A percentile compares a stretch with the other conserved stretches of the same genome.
Evolutionary conservation across 305 asterid species (phyloP).

Genomic region (Solanum aculeatissimum): DNA sequence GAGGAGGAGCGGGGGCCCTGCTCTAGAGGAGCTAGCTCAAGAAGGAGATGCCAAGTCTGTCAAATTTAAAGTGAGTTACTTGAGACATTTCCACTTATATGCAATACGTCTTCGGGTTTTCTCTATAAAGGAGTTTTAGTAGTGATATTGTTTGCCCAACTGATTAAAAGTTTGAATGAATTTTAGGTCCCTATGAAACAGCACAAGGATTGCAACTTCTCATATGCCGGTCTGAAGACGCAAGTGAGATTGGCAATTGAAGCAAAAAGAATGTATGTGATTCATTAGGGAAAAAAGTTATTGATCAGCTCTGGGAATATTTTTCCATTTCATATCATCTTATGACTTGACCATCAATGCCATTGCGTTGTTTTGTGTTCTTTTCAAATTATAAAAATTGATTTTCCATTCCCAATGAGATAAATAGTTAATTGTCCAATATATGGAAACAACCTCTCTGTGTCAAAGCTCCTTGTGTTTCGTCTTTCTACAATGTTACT

Average conservation of each 20-base stretch:
- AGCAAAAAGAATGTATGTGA: slow-evolving; percentile 63
- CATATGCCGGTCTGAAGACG: slow-evolving; percentile 96
- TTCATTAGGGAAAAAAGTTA: neutral
- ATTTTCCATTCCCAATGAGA: neutral
- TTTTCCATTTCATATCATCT: neutral
- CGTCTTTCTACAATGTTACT: neutral
- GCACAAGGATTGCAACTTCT: slow-evolving; percentile 92
- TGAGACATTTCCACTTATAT: neutral
- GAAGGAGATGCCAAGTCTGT: slow-evolving; percentile 73
- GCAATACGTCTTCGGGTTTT: neutral
- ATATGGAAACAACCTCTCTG: neutral
- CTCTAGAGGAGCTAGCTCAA: slow-evolving; percentile 84
- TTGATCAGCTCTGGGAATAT: neutral
- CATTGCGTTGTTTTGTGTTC: neutral
- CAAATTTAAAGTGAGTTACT: slow-evolving; percentile 45
- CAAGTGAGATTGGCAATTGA: slow-evolving; percentile 95
- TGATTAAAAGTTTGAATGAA: neutral
- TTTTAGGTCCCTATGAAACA: slow-evolving; percentile 95
- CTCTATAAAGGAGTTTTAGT: neutral
- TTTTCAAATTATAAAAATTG: neutral
- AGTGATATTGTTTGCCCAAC: neutral
- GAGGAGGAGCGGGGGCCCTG: slow-evolving; percentile 97
- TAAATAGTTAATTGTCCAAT: neutral
- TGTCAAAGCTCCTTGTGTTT: neutral
- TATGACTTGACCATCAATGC: neutral